Evolutionary conservation across 2,329 filamentous ascomycete genomes (phyloP).

Genomic region (Diaporthe amygdali): DNA sequence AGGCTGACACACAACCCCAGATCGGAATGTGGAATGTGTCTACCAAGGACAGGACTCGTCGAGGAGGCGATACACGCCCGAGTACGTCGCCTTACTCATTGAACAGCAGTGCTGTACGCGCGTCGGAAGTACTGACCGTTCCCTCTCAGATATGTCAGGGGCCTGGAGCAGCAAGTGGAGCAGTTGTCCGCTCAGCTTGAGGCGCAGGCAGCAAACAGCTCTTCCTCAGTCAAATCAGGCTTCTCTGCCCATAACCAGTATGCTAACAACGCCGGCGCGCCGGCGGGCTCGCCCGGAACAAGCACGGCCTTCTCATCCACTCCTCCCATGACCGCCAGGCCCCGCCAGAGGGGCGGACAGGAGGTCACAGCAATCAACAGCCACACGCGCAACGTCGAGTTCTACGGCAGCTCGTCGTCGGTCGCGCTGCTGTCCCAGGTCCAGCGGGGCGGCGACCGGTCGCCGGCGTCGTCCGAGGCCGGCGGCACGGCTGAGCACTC

Average conservation of each 20-base stretch:
- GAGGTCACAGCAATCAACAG: conserved; percentile 50
- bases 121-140: conserved; percentile 8
- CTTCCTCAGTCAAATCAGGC: conserved; percentile 15
- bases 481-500: conserved; percentile 13
- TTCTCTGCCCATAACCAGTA: conserved; percentile 11
- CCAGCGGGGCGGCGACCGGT: conserved; percentile 34
- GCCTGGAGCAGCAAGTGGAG: conserved; percentile 22
- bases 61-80: conserved; percentile 29
- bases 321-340: conserved; percentile 31
- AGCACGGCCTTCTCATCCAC: conserved; percentile 25
- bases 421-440: conserved; percentile 49
- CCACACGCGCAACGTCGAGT: conserved; percentile 51
- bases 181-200: conserved; percentile 20
- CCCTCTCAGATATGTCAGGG: conserved; percentile 30
- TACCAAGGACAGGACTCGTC: conserved; percentile 33
- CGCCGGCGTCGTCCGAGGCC: conserved; percentile 20
- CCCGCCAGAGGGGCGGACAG: conserved; percentile 35
- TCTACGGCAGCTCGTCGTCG: conserved; percentile 52
- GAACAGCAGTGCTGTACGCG: neutral
- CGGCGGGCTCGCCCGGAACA: conserved; percentile 22
- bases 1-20: conserved; percentile 9
- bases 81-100: conserved; percentile 25
- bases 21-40: conserved; percentile 33
- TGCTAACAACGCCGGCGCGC: conserved; percentile 19
- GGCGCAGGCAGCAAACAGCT: neutral